Evolutionary conservation across 441 rosid species (phyloP), one percentile per base, ranked within the genome.

Genomic region (Pelargonium australe): DNA sequence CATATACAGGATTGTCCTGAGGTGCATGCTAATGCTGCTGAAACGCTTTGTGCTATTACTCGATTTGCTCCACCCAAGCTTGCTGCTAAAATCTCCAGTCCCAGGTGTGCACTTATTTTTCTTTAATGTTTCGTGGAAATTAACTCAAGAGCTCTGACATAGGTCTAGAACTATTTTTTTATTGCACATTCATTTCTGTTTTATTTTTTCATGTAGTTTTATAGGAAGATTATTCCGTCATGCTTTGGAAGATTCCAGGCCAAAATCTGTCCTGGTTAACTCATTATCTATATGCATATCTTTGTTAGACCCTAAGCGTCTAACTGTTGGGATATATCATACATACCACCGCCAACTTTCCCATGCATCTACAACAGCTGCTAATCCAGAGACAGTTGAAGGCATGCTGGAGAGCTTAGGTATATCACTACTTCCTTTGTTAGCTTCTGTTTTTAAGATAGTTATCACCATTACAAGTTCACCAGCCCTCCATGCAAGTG

Each of bases 1-100:
- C 11, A 23, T 71, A 62, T 74, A 31, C 86, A 91, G 97, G 95
- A 91, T 75, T 88, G 76, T 67, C 93, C 97, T 16, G 95, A 94
- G 82, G 98, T 91, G 74, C 98, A 91, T 84, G 86, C 93, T 68
- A 94, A 94, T 76, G 84, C 90, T 55, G 97, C 98, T 69, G 98
- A 94, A 85, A 80, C 89, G 10, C 90, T 91, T 11, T 94, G 96
- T 82, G 83, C 96, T 51, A 88, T 91, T 58, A 85, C 97, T 43
- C 82, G 95, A 80, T 88, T 79, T 75, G 97, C 96, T 70, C 95
- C 95, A 49, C 89, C 91, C 12, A 86, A 87, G 69, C 93, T 94
- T 80, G 88, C 91, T 67, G 79, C 88, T 63, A 89, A 91, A 82
- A 83, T 94, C 62, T 85, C 90, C 53, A 86, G 92, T 81, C 92